These are phyloP conservation scores for Ambrosiella beaveri DNA, from an alignment of 2,329 filamentous ascomycete species.

Conservation along the genomic window DNA sequence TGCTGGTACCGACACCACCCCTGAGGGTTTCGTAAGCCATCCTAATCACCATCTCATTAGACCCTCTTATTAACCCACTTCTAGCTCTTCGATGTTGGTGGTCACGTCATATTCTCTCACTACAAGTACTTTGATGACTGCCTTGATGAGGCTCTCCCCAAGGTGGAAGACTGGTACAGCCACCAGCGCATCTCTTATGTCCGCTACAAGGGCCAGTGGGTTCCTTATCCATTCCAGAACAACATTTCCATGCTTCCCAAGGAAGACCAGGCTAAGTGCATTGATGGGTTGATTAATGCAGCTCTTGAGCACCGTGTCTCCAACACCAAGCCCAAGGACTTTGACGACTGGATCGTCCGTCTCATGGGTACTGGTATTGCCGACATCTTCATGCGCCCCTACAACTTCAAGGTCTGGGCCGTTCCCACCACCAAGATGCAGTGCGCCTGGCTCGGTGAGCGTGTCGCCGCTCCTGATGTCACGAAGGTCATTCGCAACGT, in stretches of 20 bases:
- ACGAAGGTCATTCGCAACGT: slow-evolving; percentile 89
- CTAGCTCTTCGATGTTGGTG: slow-evolving; percentile 94
- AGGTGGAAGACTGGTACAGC: slow-evolving; percentile 86
- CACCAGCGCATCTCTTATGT: slow-evolving; percentile 99
- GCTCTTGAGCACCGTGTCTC: slow-evolving; percentile 65
- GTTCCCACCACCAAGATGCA: slow-evolving; percentile 99
- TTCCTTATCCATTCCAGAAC: slow-evolving; percentile 99
- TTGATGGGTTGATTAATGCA: slow-evolving; percentile 92
- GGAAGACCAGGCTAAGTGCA: slow-evolving; percentile 86
- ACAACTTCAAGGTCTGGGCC: slow-evolving; percentile 99
- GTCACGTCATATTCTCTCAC: slow-evolving; percentile 97
- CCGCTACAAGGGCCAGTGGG: slow-evolving; percentile 90
- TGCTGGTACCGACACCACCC: slow-evolving; percentile 84
- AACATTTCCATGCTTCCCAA: slow-evolving; percentile 97
- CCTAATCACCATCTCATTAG: slow-evolving; percentile 6
- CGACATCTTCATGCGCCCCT: slow-evolving; percentile 95
- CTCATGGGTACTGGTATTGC: slow-evolving; percentile 81
- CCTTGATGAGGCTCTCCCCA: slow-evolving; percentile 89
- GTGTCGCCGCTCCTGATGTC: slow-evolving; percentile 89
- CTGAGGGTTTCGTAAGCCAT: slow-evolving; percentile 83
- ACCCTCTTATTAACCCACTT: slow-evolving; percentile 4
- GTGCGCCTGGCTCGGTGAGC: slow-evolving; percentile 95
- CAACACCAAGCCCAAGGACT: slow-evolving; percentile 85
- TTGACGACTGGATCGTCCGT: slow-evolving; percentile 95
- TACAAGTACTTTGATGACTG: slow-evolving; percentile 99